These are phyloP conservation scores for Piper longum DNA, from an alignment of 164 flowering plant species.

Conservation along the genomic window DNA sequence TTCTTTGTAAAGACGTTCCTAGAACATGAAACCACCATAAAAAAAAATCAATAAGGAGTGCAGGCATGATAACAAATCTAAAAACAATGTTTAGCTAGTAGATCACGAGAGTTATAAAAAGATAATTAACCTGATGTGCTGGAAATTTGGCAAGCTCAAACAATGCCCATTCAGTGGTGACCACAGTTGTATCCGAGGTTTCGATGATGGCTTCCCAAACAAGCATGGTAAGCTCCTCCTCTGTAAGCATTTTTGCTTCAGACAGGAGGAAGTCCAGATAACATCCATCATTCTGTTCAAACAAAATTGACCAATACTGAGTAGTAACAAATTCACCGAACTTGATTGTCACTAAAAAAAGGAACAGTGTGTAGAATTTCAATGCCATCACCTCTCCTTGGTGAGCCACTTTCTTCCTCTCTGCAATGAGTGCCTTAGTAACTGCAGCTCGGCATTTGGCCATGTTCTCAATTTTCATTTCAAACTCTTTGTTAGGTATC, in stretches of 20 bases:
- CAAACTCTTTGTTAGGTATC: constrained; percentile 64
- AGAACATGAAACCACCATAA: background rate
- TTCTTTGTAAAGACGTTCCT: constrained; percentile 47
- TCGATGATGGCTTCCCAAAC: constrained; percentile 78
- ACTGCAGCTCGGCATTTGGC: constrained; percentile 36
- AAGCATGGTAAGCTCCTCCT: constrained; percentile 42
- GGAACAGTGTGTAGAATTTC: background rate
- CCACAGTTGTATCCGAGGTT: constrained; percentile 64
- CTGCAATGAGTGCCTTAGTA: constrained; percentile 45
- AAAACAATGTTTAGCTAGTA: background rate
- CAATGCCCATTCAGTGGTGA: constrained; percentile 89
- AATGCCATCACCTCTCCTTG: constrained; percentile 34
- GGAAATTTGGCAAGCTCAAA: constrained; percentile 64
- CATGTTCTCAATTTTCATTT: constrained; percentile 34
- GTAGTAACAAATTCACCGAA: too few species aligned
- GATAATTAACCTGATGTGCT: constrained; percentile 32
- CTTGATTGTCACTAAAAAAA: too few species aligned
- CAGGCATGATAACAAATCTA: background rate
- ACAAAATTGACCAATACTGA: background rate
- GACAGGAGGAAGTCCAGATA: constrained; percentile 45
- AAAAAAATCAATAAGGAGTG: background rate
- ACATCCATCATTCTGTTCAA: constrained; percentile 34
- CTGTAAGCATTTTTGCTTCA: constrained; percentile 42
- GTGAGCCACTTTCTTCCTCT: constrained; percentile 38
- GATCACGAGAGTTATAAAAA: too few species aligned